Evolutionary conservation across 768 basidiomycete genomes (phyloP), one percentile per base, ranked within the genome.

Genomic region (Pleurotus ostreatus): DNA sequence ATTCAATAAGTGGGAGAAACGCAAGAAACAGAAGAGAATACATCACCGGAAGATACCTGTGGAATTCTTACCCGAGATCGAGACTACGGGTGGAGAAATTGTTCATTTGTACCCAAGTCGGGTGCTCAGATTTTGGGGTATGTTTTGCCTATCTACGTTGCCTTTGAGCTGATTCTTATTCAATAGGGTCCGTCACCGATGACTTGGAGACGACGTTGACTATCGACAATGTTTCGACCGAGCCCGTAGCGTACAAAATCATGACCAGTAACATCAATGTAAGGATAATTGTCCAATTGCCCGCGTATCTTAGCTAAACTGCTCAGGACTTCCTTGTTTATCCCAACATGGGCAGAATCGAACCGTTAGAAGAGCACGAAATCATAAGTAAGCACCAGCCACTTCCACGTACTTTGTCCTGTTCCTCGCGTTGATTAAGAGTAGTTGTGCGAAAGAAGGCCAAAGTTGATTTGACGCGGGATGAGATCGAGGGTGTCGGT

Each of bases 181-280:
- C 16, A 15, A 25, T 16, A 52, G 51, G 51, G 12, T 22, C 51
- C 11, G 38, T 38, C 13, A 52, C 51, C 7, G 51, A 52, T 7
- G 51, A 52, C 20, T 34, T 39, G n/a, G 51, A 52, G 25, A 52
- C 51, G 9, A 40, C 38, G 8, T 40, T 52, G 38, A 40, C 51
- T 16, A 52, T 52, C 38, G 51, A 52, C n/a, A 52, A 52, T 40
- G 22, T 16, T 40, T 34, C 37, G 15, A 39, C 40, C 20, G 51
- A 52, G 22, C 51, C 51, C 15, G 51, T 52, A 16, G 51, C 51
- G 51, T 52, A 39, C 20, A 52, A 52, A 37, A 41, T 52, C n/a
- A 52, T 16, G 23, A 52, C 51, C 9, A 52, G 37, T 4, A 52
- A 52, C 38, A 52, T 52, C 15, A 38, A 39, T n/a, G 51, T 52